Evolutionary conservation across 108 stramenopile genomes (phyloP).

Genomic region (Bacterosira constricta): DNA sequence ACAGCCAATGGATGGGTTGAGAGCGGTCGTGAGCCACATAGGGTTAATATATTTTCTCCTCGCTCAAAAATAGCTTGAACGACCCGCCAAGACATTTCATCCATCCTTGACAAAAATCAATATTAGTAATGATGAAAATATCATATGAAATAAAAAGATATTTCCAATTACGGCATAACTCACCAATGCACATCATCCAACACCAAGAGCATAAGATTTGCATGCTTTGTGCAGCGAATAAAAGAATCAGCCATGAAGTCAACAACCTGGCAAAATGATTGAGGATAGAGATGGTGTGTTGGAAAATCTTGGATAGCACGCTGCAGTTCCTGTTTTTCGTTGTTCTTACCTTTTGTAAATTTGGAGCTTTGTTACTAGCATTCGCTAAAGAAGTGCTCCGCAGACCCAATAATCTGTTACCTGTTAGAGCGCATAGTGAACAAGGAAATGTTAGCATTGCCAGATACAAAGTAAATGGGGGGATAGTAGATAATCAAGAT

Average conservation of each 20-base stretch:
- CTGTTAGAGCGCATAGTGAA: too few species aligned
- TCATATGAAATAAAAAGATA: too few species aligned
- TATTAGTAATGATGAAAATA: too few species aligned
- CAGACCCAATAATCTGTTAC: conserved; percentile 31
- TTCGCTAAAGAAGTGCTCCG: not conserved
- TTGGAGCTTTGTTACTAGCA: conserved; percentile 24
- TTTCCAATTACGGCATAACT: too few species aligned
- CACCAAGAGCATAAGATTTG: conserved; percentile 50
- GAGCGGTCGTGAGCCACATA: conserved; percentile 47
- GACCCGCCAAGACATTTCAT: conserved; percentile 67
- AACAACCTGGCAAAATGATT: too few species aligned
- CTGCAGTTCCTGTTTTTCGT: too few species aligned
- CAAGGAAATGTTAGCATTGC: too few species aligned
- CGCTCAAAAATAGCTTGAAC: conserved; percentile 46
- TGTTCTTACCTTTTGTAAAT: conserved; percentile 48
- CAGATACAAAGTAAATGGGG: too few species aligned
- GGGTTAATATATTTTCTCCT: conserved; percentile 54
- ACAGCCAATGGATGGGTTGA: conserved; percentile 32
- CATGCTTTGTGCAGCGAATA: conserved; percentile 47
- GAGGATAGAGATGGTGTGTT: too few species aligned
- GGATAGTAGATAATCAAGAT: too few species aligned
- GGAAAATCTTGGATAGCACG: too few species aligned
- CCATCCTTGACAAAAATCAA: too few species aligned
- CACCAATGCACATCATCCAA: conserved; percentile 63
- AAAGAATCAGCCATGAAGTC: conserved; percentile 61